A percentile compares a stretch with the other conserved stretches of the same genome.
Conservation (phyloP, 768 basidiomycete genomes). For the Kwoniella bestiolae region DNA sequence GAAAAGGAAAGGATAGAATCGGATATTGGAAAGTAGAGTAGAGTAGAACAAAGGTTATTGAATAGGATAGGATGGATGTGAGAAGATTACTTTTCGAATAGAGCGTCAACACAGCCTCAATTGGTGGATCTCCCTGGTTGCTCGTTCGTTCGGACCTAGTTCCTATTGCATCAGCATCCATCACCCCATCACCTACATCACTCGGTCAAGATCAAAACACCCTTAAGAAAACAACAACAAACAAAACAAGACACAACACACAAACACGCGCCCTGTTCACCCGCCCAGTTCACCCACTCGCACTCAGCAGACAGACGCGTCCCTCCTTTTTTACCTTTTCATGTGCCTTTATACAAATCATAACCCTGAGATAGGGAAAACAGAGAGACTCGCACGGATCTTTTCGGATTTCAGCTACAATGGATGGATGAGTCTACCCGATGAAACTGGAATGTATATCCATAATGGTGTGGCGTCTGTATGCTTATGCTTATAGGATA, state of each 20-base stretch:
- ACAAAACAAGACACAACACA: background rate
- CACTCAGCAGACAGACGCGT: background rate
- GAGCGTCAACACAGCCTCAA: background rate
- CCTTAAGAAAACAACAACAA: background rate
- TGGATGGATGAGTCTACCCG: background rate
- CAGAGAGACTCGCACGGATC: background rate
- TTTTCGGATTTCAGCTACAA: background rate
- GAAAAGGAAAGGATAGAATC: background rate
- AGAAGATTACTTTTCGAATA: background rate
- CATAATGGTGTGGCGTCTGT: background rate
- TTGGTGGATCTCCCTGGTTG: background rate
- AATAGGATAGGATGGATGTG: background rate
- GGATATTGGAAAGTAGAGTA: background rate
- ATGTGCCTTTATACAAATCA: background rate
- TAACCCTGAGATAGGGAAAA: background rate
- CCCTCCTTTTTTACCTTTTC: no score
- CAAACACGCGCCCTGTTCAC: slow-evolving; percentile 1
- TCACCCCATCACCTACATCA: background rate
- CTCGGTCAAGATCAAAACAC: background rate
- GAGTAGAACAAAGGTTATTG: background rate
- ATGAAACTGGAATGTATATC: background rate
- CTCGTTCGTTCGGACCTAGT: no score
- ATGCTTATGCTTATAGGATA: no score
- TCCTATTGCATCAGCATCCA: background rate
- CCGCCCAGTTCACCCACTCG: background rate